Base-by-base conservation (phyloP, 164 flowering plant genomes). In the Nymphaea thermarum region DNA sequence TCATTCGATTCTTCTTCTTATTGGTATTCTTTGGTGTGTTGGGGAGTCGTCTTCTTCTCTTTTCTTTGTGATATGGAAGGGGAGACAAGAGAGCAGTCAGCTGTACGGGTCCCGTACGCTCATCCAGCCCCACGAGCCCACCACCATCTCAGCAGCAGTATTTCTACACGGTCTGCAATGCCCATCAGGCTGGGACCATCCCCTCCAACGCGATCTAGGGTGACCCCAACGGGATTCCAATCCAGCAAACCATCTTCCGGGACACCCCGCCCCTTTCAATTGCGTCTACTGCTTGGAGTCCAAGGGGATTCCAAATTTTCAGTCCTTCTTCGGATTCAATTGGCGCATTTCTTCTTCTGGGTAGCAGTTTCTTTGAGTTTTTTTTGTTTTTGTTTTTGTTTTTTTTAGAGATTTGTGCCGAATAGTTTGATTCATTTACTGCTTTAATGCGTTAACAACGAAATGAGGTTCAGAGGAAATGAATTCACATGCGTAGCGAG, bases 211-310 rank as follows among this genome's bases (percentile, higher is more conserved):
- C 96, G 68, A 57, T 90, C 25, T 70, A 68, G 72, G 87, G 82
- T 2, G 89, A 92, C 68, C 98, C 98, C 2, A 87, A 85, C 63
- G 92, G 91, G 4, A 75, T 84, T 45, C 98, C 96, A n/a, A 70
- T 90, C 51, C 91, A 84, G 41, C 96, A 90, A 77, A 93, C 98
- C 7, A 84, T 92, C 18, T 92, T 72, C 78, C 76, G 89, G 42
- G 98, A 90, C 72, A 92, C 91, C 55, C 93, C 98, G 95, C 98
- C 53, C 98, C 98, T 4, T 84, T 92, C 73, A 83, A 70, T 69
- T 92, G 98, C 73, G 73, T 71, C 36, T 76, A 73, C 79, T 93
- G 98, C 44, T 90, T 88, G 4, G 66, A 65, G 25, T 62, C 93
- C 44, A 88, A 84, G 4, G 25, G 3, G 4, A 6, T 62, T 2